These are phyloP conservation scores for Zygnema circumcarinatum DNA, from an alignment of 139 green algal genomes.

Conservation along the genomic window DNA sequence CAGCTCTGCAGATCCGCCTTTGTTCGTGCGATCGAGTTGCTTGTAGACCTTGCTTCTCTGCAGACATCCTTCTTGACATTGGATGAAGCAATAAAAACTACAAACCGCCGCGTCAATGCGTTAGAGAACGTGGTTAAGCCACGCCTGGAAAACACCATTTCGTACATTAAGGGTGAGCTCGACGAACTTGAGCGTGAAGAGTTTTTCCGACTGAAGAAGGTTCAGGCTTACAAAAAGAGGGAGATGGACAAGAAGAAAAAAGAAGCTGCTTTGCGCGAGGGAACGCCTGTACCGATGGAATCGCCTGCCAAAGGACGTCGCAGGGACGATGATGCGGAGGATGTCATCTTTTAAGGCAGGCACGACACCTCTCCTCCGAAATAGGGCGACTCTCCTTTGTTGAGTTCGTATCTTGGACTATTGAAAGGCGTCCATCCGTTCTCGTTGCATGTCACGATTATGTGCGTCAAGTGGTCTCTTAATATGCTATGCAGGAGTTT, in stretches of 20 bases:
- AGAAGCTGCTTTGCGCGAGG: too few species aligned
- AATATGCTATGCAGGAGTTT: too few species aligned
- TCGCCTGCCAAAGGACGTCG: too few species aligned
- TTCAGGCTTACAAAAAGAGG: slow-evolving; percentile 88
- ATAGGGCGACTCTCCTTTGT: too few species aligned
- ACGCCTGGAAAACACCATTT: slow-evolving; percentile 96
- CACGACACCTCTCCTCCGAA: too few species aligned
- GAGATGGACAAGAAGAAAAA: slow-evolving; percentile 53
- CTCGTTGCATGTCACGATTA: too few species aligned
- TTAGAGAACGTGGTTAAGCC: slow-evolving; percentile 98
- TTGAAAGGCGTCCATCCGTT: too few species aligned
- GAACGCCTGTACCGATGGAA: too few species aligned
- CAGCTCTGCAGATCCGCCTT: slow-evolving; percentile 66
- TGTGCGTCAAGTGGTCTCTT: too few species aligned
- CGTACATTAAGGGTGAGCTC: slow-evolving; percentile 98
- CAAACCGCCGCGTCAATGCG: slow-evolving; percentile 97
- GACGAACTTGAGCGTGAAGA: slow-evolving; percentile 99
- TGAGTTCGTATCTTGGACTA: too few species aligned
- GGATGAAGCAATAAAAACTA: slow-evolving; percentile 96
- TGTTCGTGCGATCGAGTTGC: slow-evolving; percentile 82
- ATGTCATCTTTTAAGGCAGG: too few species aligned
- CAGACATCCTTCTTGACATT: slow-evolving; percentile 98
- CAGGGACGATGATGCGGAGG: too few species aligned
- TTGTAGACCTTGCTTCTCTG: slow-evolving; percentile 94
- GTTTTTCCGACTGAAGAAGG: slow-evolving; percentile 98